Percentiles rank a stretch among this genome's conserved stretches.
Evolutionary conservation across 352 stramenopile species (phyloP).

Genomic region (Pythium myriotylum): DNA sequence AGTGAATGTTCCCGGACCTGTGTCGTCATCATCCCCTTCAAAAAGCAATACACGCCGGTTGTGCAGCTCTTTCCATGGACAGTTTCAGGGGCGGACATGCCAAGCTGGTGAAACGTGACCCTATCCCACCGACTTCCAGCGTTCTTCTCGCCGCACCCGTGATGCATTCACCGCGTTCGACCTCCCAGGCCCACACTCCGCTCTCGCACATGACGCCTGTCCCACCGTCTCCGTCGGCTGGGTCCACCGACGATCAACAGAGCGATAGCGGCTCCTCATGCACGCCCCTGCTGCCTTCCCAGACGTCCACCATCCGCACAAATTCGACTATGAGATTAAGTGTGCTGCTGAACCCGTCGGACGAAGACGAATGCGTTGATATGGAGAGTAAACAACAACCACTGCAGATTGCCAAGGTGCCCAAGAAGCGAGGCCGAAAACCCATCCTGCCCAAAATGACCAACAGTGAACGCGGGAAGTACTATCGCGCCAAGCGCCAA

Average conservation of each 20-base stretch:
- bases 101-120: no score
- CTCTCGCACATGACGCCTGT: no score
- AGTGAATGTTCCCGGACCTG: neutral
- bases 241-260: no score
- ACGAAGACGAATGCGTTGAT: slow-evolving; percentile 6
- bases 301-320: no score
- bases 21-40: neutral
- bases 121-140: no score
- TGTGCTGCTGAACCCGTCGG: slow-evolving; percentile 17
- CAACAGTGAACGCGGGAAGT: slow-evolving; percentile 66
- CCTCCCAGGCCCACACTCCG: no score
- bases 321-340: slow-evolving; percentile 3
- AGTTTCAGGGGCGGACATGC: no score
- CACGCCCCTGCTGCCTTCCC: neutral
- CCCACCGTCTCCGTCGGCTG: no score
- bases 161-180: no score
- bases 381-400: neutral
- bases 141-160: no score
- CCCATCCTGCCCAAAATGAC: slow-evolving; percentile 33
- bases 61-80: no score
- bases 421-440: slow-evolving; percentile 45
- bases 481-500: slow-evolving; percentile 56
- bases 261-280: neutral
- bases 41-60: no score
- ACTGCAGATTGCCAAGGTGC: slow-evolving; percentile 6